Base-by-base conservation (phyloP, 1,139 yeast genomes). In the Hansenula anomala region DNA sequence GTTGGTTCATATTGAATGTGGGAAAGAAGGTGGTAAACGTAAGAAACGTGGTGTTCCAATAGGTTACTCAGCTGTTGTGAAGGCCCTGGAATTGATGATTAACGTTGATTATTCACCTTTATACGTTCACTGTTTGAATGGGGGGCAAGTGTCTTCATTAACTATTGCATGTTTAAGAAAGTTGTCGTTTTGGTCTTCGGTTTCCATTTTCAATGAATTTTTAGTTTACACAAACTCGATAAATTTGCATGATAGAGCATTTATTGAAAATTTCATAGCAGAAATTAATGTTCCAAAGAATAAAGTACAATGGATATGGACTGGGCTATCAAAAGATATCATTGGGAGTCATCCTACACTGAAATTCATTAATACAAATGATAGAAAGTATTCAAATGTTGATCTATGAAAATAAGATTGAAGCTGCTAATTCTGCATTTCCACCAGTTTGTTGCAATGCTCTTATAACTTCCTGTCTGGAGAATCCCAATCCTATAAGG, bases 141-240 rank as follows among this genome's bases (percentile, higher is more conserved):
- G 97, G 0, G 89, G 95, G 8, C 92, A 88, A 49, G 85, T 87
- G 2, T 85, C 95, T 0, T 78, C 94, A 26, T 67, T 92, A 36
- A 77, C 88, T 3, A 74, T 90, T 28, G 97, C 97, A 8, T 88
- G 97, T 57, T 66, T 89, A 32, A 66, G 98, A 25, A 86, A 86
- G 53, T 65, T 86, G 27, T 86, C 88, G 30, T 80, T 84, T 52
- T 92, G 98, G 98, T 82, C 95, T 10, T 76, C 87, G 15, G 88
- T 89, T 8, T 81, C 96, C 0, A 88, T 92, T 14, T 79, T 85
- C 51, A 88, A 83, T 48, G 98, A 92, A 60, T 90, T 86, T 54
- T 71, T 85, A 34, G 78, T 80, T 45, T 89, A 77, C 58, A 76
- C 90, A 7, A 79, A 86, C n/a, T 81, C 80, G 38, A 80, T 87